Evolutionary conservation across 2,329 filamentous ascomycete species (phyloP).

Genomic region (Fusarium sp.): DNA sequence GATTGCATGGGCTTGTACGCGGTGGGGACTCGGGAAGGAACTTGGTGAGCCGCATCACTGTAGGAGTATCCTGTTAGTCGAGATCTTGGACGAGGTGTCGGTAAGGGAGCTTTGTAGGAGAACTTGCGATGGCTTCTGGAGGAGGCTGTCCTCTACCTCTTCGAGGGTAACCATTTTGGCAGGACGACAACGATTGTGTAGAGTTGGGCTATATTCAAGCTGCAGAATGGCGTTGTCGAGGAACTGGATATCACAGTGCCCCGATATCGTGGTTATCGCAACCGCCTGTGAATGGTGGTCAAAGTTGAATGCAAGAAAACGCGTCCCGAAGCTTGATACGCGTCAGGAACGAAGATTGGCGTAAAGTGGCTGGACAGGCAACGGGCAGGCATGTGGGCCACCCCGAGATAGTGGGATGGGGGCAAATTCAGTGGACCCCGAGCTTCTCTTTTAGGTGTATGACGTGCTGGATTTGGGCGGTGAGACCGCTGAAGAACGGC

Average conservation of each 20-base stretch:
- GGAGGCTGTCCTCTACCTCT: slow-evolving; percentile 49
- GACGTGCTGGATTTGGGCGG: slow-evolving; percentile 35
- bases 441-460: slow-evolving; percentile 16
- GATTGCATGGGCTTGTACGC: slow-evolving; percentile 80
- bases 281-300: neutral
- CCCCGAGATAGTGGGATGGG: slow-evolving; percentile 2
- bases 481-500: slow-evolving; percentile 22
- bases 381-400: neutral
- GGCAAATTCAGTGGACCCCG: slow-evolving; percentile 8
- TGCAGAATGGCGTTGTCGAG: neutral
- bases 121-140: slow-evolving; percentile 50
- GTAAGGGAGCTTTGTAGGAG: neutral
- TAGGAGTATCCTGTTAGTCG: slow-evolving; percentile 3
- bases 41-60: slow-evolving; percentile 51
- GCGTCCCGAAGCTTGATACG: slow-evolving; percentile 37
- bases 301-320: slow-evolving; percentile 27
- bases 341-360: slow-evolving; percentile 40
- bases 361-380: slow-evolving; percentile 43
- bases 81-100: neutral
- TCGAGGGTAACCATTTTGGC: slow-evolving; percentile 51
- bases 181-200: neutral
- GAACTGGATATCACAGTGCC: neutral
- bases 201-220: neutral
- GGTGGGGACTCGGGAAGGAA: slow-evolving; percentile 65
- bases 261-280: neutral